A percentile compares a stretch with the other conserved stretches of the same genome.
phyloP scores from a whole-genome alignment of 2,329 filamentous ascomycete species.

The Epichloe baconii region DNA sequence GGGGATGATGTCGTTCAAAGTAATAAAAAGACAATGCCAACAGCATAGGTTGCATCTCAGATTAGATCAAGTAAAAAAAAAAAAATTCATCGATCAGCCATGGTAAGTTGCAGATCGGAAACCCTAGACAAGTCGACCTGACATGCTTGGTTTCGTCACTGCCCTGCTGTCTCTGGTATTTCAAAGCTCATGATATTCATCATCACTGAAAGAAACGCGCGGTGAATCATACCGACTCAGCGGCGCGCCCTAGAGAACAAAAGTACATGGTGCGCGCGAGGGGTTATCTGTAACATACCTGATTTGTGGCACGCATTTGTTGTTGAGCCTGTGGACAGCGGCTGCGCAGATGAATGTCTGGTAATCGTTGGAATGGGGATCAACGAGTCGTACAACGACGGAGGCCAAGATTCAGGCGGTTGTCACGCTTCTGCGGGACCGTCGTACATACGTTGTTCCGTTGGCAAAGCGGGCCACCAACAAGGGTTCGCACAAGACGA shows the following conservation, averaged over 20 bases:
- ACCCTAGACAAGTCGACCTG: slow-evolving; percentile 27
- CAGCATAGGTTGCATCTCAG: slow-evolving; percentile 26
- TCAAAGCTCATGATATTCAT: slow-evolving; percentile 25
- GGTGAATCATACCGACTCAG: not conserved
- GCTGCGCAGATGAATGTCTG: too few species aligned
- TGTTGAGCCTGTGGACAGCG: too few species aligned
- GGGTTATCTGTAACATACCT: not conserved
- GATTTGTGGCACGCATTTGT: too few species aligned
- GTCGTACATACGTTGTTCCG: not conserved
- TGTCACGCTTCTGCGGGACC: not conserved
- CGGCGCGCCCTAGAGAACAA: not conserved
- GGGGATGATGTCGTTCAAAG: slow-evolving; percentile 9
- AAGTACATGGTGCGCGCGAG: not conserved
- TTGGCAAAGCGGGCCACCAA: not conserved
- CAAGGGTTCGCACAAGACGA: not conserved
- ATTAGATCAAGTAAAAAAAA: slow-evolving; percentile 50
- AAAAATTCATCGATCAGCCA: slow-evolving; percentile 20
- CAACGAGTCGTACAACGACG: not conserved
- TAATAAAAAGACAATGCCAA: slow-evolving; percentile 7
- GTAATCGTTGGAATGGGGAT: not conserved
- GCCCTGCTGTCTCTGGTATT: slow-evolving; percentile 18
- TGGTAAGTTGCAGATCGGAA: slow-evolving; percentile 17
- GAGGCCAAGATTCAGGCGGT: not conserved
- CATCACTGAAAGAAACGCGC: slow-evolving; percentile 20
- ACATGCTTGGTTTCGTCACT: slow-evolving; percentile 36